These are phyloP conservation scores for Zygosaccharomyces pseudorouxii DNA, from an alignment of 805 yeast genomes.

Conservation along the genomic window DNA sequence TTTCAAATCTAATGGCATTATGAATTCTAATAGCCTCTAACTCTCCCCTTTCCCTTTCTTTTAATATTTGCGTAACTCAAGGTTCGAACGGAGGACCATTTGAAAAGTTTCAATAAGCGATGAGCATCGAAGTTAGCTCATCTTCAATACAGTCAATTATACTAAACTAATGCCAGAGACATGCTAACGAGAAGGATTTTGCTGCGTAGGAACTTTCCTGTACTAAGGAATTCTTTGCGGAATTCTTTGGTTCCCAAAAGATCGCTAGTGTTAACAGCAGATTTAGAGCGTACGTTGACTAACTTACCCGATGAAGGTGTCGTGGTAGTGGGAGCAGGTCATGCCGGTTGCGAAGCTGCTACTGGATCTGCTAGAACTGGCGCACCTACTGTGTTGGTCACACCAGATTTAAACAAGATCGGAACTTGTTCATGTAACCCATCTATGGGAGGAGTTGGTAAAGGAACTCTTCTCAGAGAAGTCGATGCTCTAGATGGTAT, in stretches of 20 bases:
- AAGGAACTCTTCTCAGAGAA: conserved; percentile 87
- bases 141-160: not conserved
- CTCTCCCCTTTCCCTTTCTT: not conserved
- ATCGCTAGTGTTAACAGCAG: conserved; percentile 13
- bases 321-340: conserved; percentile 94
- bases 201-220: not conserved
- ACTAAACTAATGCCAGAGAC: not conserved
- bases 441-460: conserved; percentile 97
- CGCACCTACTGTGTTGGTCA: conserved; percentile 49
- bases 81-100: not conserved
- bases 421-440: conserved; percentile 98
- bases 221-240: not conserved
- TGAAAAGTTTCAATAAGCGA: not conserved
- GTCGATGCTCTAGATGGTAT: conserved; percentile 97
- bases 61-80: not conserved
- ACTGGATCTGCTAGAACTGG: conserved; percentile 89
- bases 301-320: conserved; percentile 39
- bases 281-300: conserved; percentile 10
- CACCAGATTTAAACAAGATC: conserved; percentile 69
- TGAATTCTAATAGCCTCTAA: not conserved
- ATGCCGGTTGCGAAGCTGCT: conserved; percentile 98
- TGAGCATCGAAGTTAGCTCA: not conserved
- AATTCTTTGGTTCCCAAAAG: conserved; percentile 6
- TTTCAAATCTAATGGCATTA: too few relatives aligned
- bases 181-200: not conserved